Percentiles rank a stretch among this genome's conserved stretches.
Conservation (phyloP, 331 rosid species). For the Arachis monticola region DNA sequence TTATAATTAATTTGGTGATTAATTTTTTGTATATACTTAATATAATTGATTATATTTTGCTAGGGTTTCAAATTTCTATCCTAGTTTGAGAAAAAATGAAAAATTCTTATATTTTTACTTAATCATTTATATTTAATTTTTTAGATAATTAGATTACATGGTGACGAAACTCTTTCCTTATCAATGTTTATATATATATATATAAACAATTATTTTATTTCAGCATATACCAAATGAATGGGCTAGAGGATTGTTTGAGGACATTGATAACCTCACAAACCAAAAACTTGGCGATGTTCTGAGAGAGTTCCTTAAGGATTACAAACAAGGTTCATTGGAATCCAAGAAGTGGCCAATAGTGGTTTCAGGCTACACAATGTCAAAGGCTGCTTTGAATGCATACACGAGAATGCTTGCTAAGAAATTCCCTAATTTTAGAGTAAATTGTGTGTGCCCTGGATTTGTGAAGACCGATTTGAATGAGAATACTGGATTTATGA, state of each 20-base stretch:
- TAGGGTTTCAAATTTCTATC: too few species aligned
- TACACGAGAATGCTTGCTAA: slow-evolving; percentile 44
- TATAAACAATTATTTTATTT: background rate
- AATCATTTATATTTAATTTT: too few species aligned
- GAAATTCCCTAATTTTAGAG: slow-evolving; percentile 30
- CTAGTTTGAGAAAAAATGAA: too few species aligned
- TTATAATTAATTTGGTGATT: too few species aligned
- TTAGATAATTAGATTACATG: too few species aligned
- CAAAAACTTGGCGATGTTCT: slow-evolving; percentile 32
- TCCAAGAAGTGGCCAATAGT: slow-evolving; percentile 40
- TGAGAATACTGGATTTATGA: slow-evolving; percentile 25
- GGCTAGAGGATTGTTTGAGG: slow-evolving; percentile 41
- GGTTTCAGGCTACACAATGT: slow-evolving; percentile 38
- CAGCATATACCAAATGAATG: slow-evolving; percentile 41
- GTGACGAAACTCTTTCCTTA: too few species aligned
- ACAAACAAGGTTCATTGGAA: slow-evolving; percentile 41
- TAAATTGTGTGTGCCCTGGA: slow-evolving; percentile 40
- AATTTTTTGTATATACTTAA: too few species aligned
- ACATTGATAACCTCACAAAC: slow-evolving; percentile 38
- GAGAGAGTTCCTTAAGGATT: slow-evolving; percentile 39
- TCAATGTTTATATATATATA: too few species aligned
- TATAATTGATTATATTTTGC: too few species aligned
- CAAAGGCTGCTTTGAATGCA: slow-evolving; percentile 43
- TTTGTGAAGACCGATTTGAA: slow-evolving; percentile 42
- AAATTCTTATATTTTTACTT: too few species aligned